Conservation (phyloP, 2,329 filamentous ascomycete species). For the Aspergillus fischeri region DNA sequence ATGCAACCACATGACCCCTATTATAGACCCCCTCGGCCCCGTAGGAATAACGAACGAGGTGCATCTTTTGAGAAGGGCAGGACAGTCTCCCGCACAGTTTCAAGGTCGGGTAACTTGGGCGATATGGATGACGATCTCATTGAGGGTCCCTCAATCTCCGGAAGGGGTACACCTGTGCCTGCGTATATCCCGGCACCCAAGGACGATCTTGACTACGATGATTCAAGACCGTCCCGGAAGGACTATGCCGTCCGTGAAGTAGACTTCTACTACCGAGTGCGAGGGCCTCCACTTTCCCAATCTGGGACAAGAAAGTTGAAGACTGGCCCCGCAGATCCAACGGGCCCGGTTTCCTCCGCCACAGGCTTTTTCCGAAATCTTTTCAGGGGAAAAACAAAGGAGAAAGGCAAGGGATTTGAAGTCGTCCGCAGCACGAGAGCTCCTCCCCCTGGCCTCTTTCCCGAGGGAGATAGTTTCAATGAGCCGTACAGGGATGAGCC, state of each 20-base stretch:
- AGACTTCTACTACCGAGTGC: conserved; percentile 93
- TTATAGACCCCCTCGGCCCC: conserved; percentile 76
- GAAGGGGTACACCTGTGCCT: conserved; percentile 47
- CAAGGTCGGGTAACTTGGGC: conserved; percentile 31
- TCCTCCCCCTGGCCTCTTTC: conserved; percentile 66
- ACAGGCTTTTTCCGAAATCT: conserved; percentile 82
- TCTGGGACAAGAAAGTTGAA: conserved; percentile 78
- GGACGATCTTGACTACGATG: conserved; percentile 53
- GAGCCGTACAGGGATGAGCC: conserved; percentile 61
- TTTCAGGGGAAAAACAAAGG: conserved; percentile 81
- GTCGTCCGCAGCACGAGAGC: conserved; percentile 88
- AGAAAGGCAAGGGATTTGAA: conserved; percentile 94
- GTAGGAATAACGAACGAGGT: conserved; percentile 60
- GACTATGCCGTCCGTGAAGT: conserved; percentile 94
- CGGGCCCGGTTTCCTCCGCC: conserved; percentile 82
- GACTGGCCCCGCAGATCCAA: conserved; percentile 92
- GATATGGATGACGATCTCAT: conserved; percentile 30
- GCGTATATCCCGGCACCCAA: conserved; percentile 51
- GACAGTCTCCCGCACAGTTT: conserved; percentile 41
- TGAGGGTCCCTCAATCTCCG: conserved; percentile 41
- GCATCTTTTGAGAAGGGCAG: conserved; percentile 42
- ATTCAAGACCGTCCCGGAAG: conserved; percentile 54
- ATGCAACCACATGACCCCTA: conserved; percentile 68
- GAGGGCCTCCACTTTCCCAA: conserved; percentile 81
- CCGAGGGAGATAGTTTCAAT: conserved; percentile 54